Evolutionary conservation across 371 early-diverging fungal species (phyloP).

Genomic region (Mucor indicus): DNA sequence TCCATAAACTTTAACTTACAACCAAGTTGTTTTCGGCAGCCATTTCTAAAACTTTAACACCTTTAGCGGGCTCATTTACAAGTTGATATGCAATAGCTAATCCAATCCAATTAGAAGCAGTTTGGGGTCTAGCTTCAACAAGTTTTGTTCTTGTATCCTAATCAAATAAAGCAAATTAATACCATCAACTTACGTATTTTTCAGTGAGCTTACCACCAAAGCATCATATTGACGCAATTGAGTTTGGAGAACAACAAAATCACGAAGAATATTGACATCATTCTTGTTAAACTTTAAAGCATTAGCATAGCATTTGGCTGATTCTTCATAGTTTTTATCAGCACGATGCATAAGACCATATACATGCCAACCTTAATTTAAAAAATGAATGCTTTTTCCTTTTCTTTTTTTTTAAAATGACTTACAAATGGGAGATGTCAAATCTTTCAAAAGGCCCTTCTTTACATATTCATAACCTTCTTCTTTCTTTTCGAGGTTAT

Average conservation of each 20-base stretch:
- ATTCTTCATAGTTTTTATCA: constrained; percentile 94
- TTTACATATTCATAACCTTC: constrained; percentile 90
- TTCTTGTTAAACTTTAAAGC: constrained; percentile 91
- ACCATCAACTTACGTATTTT: not conserved
- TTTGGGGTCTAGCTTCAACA: constrained; percentile 65
- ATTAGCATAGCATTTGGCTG: constrained; percentile 86
- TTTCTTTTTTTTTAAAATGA: not conserved
- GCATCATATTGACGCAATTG: constrained; percentile 88
- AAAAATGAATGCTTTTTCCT: not conserved
- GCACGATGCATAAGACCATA: constrained; percentile 88
- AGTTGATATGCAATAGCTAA: constrained; percentile 87
- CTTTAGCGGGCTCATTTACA: constrained; percentile 70
- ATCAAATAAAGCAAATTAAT: not conserved
- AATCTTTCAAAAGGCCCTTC: constrained; percentile 77
- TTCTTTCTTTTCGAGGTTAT: constrained; percentile 84
- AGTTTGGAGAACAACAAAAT: constrained; percentile 83
- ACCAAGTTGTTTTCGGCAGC: constrained; percentile 59
- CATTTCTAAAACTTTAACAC: constrained; percentile 65
- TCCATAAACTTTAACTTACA: constrained; percentile 2
- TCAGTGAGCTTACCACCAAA: constrained; percentile 55
- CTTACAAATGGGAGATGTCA: constrained; percentile 84
- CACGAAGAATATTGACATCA: constrained; percentile 89
- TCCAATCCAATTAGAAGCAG: constrained; percentile 81
- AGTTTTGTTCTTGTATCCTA: constrained; percentile 72
- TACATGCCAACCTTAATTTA: constrained; percentile 90